Base-by-base conservation (phyloP, 371 early-diverging fungal species). In the Basidiobolus meristosporus region DNA sequence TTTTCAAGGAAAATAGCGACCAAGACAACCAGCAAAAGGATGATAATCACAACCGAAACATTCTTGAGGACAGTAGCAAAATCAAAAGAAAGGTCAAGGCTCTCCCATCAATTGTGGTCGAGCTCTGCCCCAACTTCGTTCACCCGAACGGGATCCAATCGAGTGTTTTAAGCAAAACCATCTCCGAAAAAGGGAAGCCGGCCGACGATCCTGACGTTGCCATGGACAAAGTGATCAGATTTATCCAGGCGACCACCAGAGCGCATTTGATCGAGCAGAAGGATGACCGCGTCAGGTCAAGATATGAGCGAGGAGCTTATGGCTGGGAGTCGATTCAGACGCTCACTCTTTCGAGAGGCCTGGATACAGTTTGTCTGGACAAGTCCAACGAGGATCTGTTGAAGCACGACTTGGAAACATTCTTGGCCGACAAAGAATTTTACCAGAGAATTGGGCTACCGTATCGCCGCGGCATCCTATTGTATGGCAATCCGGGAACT, bases 401-500 rank as follows among this genome's bases (percentile, higher is more conserved):
- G 6, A 40, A 44, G 20, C 35, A 50, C 10, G 70, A 69, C 43
- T 45, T 73, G 12, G 48, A 54, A 16, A 50, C 62, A 1, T 73
- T 71, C 46, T 33, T 52, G 17, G 43, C 47, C 32, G 63, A 69
- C 47, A 53, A 60, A 38, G 57, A 45, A 2, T 69, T 73, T 41
- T 73, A 73, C 43, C 51, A 52, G 31, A 54, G 70, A 1, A 62
- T 69, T 41, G 80, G 80, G 12, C 56, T 75, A 22, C 73, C 80
- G 21, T 75, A 71, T 52, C 56, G 69, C 11, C 65, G 78, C 14
- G 82, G 82, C 10, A 77, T 81, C 51, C 62, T 89, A 7, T 58
- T 89, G 10, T 65, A 75, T 50, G 85, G 86, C 12, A 59, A 57
- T 21, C 87, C 86, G 0, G 87, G 90, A 14, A 83, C 85, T 1